Base-by-base conservation (phyloP, 805 yeast species). In the Metschnikowia bowlesiae region DNA sequence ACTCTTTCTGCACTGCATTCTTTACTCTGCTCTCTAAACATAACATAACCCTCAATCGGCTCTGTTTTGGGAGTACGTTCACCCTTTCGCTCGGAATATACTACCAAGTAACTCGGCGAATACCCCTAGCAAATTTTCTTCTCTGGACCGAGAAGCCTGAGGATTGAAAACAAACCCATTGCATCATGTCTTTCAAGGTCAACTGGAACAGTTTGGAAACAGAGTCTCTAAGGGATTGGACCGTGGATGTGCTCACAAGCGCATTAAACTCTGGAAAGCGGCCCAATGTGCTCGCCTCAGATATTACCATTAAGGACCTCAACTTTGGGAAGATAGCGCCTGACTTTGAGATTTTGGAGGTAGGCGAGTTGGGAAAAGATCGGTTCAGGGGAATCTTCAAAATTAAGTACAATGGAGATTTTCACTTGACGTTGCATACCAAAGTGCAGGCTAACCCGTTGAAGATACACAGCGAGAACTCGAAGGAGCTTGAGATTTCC, bases 371-470 rank as follows among this genome's bases (percentile, higher is more conserved):
- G 33, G 94, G 83, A 6, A 74, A 72, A 29, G 94, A 87, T 66
- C 69, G 87, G 53, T 88, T 87, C 61, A 73, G 94, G 51, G 95
- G 96, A 1, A 88, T 87, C 18, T 88, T 87, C 73, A 87, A 87
- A 59, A 77, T 87, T 53, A 82, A 80, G 57, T 87, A 88, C 63
- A 72, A 74, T 43, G 96, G 96, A 2, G 89, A 85, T 63, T 88
- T 89, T 16, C 80, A 80, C 48, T 79, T 87, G 48, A 84, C 90
- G 1, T 73, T 88, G 46, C 85, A 82, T 48, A 87, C 95, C 0
- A 82, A 84, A 49, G 89, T 89, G 11, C 90, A 88, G 65, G 96
- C 96, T 1, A 89, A 89, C 65, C 86, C 94, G 6, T 71, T 89
- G 48, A 84, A 84, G 52, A 87, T 87, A 30, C 84, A 86, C 64